Base-by-base conservation (phyloP, 148 eudicot genomes). In the Persicaria tinctoria region DNA sequence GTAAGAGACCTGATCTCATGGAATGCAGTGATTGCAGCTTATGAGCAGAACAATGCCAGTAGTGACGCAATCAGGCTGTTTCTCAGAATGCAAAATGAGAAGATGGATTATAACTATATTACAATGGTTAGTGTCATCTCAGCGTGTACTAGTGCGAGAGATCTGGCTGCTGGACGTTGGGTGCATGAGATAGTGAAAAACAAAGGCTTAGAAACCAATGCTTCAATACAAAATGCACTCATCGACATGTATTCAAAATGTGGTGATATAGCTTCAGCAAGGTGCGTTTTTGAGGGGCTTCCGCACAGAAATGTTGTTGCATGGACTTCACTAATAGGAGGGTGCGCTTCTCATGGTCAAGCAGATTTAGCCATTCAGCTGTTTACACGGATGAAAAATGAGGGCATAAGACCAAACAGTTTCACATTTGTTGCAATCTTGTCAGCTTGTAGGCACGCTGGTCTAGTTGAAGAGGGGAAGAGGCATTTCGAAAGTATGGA, bases 1-100 rank as follows among this genome's bases (percentile, higher is more conserved):
- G 51, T 70, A 18, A 70, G 53, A 48, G 73, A 70, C 73, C 49
- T 78, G 47, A 75, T 84, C 46, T 84, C 86, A 5, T 84, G 84
- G 86, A 84, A 74, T 62, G 69, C 80, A 13, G 78, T 84, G 80
- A 77, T 80, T 59, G 76, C 80, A 41, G 66, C 76, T 20, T 80
- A 80, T 32, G 73, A 46, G 53, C 73, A 70, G 53, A 70, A 70
- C 73, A 70, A 70, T 16, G 53, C 50, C 51, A 5, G 5, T 6
- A 9, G 12, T 45, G 73, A 70, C n/a, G 73, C 73, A 4, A 45
- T 70, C 50, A 70, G 51, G 12, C 11, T 70, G 73, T 70, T 70
- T 46, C 0, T 3, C 51, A 48, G 32, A 6, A 70, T 70, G 73
- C 73, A 70, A 16, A 16, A 18, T 70, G 73, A 70, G 53, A 48